Evolutionary conservation across 2,329 filamentous ascomycete species (phyloP).

Genomic region (Paecilomyces niveus): DNA sequence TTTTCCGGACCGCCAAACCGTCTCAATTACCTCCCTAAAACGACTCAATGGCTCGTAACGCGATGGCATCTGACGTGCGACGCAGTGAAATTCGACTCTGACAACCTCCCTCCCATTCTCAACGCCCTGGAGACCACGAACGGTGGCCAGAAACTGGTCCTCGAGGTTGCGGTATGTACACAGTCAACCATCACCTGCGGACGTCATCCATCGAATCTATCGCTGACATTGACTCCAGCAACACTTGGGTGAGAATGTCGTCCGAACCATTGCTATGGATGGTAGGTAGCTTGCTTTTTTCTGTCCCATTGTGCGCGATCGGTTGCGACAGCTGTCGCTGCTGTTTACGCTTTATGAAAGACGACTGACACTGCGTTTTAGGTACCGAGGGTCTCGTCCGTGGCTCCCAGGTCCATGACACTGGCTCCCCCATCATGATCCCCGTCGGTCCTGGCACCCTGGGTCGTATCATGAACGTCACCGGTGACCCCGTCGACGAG

Average conservation of each 20-base stretch:
- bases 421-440: slow-evolving; percentile 90
- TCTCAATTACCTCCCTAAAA: slow-evolving; percentile 24
- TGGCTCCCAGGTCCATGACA: slow-evolving; percentile 78
- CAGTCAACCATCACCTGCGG: background rate
- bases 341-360: slow-evolving; percentile 1
- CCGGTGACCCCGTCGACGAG: slow-evolving; percentile 99
- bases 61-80: slow-evolving; percentile 22
- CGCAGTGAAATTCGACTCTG: slow-evolving; percentile 91
- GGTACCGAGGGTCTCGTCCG: slow-evolving; percentile 99
- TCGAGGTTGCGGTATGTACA: slow-evolving; percentile 84
- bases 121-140: slow-evolving; percentile 92
- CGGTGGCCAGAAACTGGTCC: slow-evolving; percentile 85
- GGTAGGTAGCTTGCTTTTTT: slow-evolving; percentile 52
- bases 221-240: slow-evolving; percentile 53
- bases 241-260: slow-evolving; percentile 99
- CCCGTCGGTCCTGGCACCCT: slow-evolving; percentile 90
- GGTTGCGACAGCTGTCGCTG: background rate
- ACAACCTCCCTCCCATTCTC: slow-evolving; percentile 92
- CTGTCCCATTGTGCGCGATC: slow-evolving; percentile 1
- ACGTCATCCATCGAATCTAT: background rate
- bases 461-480: slow-evolving; percentile 99
- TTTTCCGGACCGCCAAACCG: slow-evolving; percentile 32
- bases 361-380: slow-evolving; percentile 30
- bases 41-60: slow-evolving; percentile 17
- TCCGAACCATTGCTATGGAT: slow-evolving; percentile 99